Base-by-base conservation (phyloP, 2,329 filamentous ascomycete species). In the Ophiognomonia clavigignenti-juglandacearum region DNA sequence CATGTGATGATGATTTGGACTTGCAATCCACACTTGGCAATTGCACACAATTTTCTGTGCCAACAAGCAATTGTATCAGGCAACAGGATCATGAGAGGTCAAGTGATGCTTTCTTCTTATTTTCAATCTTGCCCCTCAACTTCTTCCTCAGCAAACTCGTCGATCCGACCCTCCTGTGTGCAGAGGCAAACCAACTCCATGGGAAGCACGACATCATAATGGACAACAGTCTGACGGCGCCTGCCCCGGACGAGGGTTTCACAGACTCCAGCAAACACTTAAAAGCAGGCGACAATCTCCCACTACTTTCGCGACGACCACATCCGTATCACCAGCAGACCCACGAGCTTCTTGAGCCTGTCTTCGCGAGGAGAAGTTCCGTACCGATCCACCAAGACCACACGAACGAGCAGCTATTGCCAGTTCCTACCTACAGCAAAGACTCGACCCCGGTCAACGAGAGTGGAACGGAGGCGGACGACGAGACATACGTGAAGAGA, bases 401-500 rank as follows among this genome's bases (percentile, higher is more conserved):
- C 55, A 59, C 48, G 52, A 52, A 43, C 40, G 48, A 53, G 23
- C 50, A 55, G 6, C 50, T 47, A 10, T 54, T 56, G 22, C 50
- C 57, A 4, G 56, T 60, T 29, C 59, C 63, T 7, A 52, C 58
- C 37, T 66, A 71, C 53, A 64, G 69, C 48, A 74, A 72, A 53
- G 75, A 78, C 43, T 80, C 78, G 4, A 73, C 76, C 1, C 76
- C 82, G 2, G 80, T 79, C 10, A 96, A 88, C 64, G 91, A 96
- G 56, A 96, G 90, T 63, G 92, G 92, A 20, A 95, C 91, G 16
- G 92, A 97, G 63, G 92, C 92, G 32, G 92, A 96, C 59, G 92
- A 97, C 68, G 92, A 97, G 64, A 86, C 91, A 53, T 84, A 92
- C 56, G 73, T 96, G 47, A 93, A 86, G 63, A 86, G 90, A 1